These are phyloP conservation scores for Colletotrichum kahawae DNA, from an alignment of 2,329 filamentous ascomycete species.

Conservation along the genomic window DNA sequence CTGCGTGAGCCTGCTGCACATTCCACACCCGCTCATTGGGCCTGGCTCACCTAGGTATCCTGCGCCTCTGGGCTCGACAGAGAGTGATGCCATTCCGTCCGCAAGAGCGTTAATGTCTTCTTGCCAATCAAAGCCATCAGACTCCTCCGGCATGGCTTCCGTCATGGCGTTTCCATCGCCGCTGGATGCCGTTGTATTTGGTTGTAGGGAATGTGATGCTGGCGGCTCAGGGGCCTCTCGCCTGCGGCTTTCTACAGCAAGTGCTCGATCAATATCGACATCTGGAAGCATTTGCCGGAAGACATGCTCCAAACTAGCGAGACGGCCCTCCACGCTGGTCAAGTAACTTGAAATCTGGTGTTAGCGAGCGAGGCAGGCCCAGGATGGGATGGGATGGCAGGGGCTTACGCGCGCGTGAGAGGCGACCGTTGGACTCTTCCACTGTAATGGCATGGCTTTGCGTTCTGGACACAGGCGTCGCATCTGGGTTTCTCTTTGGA, in stretches of 20 bases:
- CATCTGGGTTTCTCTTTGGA: constrained; percentile 29
- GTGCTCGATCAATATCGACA: constrained; percentile 27
- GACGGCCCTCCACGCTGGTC: constrained; percentile 26
- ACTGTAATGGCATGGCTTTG: constrained; percentile 29
- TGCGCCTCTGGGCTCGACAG: constrained; percentile 37
- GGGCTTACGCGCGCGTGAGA: constrained; percentile 29
- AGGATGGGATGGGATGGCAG: background rate
- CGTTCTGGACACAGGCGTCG: constrained; percentile 27
- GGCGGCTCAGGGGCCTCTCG: background rate
- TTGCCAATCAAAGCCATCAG: constrained; percentile 37
- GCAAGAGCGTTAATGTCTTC: constrained; percentile 34
- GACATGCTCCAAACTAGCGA: constrained; percentile 25
- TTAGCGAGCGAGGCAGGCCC: background rate
- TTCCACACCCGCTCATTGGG: constrained; percentile 26
- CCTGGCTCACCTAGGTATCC: constrained; percentile 33
- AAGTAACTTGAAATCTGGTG: constrained; percentile 23
- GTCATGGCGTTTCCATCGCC: constrained; percentile 22
- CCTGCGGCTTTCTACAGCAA: background rate
- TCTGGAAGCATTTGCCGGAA: constrained; percentile 26
- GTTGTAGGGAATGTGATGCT: background rate
- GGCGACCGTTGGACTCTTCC: constrained; percentile 28
- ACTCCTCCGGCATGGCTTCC: constrained; percentile 31
- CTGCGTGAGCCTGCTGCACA: constrained; percentile 23
- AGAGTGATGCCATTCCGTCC: constrained; percentile 40
- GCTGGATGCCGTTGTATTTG: background rate